phyloP scores from a whole-genome alignment of 2,329 filamentous ascomycete species.

The Penicillium freii region DNA sequence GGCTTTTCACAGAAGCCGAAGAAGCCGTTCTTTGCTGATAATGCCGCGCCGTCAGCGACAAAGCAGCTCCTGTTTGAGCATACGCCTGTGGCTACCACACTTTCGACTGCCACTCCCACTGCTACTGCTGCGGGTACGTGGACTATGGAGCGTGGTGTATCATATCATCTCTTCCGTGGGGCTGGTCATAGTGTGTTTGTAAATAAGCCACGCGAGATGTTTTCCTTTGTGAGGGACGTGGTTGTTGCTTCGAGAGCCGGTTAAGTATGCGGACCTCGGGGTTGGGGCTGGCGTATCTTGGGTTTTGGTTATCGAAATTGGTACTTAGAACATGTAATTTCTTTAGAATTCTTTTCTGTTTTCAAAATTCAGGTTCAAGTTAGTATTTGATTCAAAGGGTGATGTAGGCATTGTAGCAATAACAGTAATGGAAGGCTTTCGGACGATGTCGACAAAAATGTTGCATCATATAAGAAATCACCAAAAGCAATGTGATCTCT shows the following conservation, averaged over 20 bases:
- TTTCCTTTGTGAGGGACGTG: constrained; percentile 39
- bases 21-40: constrained; percentile 26
- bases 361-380: not conserved
- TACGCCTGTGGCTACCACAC: not conserved
- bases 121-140: constrained; percentile 29
- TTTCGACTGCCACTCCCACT: not conserved
- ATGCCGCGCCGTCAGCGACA: constrained; percentile 18
- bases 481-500: not conserved
- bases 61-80: not conserved
- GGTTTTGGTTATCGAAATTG: not conserved
- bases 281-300: not conserved
- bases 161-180: constrained; percentile 37
- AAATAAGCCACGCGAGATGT: constrained; percentile 35
- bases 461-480: not conserved
- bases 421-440: not conserved
- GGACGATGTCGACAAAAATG: constrained; percentile 2
- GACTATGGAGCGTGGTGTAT: constrained; percentile 35
- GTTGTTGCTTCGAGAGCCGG: constrained; percentile 22
- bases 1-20: constrained; percentile 34
- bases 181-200: constrained; percentile 38
- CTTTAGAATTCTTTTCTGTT: not conserved
- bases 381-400: not conserved
- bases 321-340: not conserved
- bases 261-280: not conserved
- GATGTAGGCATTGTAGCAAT: not conserved